Conservation (phyloP, 2,329 filamentous ascomycete species). For the Raffaelea ambrosiae region DNA sequence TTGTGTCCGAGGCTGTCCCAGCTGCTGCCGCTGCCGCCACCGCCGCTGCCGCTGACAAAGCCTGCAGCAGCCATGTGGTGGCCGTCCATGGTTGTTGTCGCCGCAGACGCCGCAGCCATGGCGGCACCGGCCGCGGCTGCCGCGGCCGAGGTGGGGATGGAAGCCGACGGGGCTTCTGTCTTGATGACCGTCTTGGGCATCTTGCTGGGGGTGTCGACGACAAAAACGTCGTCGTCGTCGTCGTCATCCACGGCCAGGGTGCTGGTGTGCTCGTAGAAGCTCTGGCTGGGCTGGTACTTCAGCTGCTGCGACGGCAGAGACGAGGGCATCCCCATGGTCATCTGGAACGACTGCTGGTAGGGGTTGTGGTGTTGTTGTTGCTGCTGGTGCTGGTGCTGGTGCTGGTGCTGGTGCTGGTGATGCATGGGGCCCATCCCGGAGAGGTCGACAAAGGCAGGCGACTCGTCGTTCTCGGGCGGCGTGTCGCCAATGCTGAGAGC, state of each 20-base stretch:
- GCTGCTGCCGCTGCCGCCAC: background rate
- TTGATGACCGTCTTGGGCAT: slow-evolving; percentile 6
- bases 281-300: background rate
- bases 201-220: slow-evolving; percentile 30
- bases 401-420: slow-evolving; percentile 15
- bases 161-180: background rate
- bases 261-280: background rate
- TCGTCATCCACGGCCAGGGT: slow-evolving; percentile 11
- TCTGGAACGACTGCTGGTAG: background rate
- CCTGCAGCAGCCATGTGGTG: background rate
- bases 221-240: slow-evolving; percentile 20
- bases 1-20: no score
- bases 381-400: slow-evolving; percentile 16
- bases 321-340: background rate
- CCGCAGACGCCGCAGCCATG: background rate
- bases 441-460: background rate
- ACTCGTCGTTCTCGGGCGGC: slow-evolving; percentile 7
- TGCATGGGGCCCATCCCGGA: background rate
- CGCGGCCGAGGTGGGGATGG: background rate
- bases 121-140: background rate
- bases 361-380: slow-evolving; percentile 6
- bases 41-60: background rate
- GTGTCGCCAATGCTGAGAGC: slow-evolving; percentile 7
- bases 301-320: no score
- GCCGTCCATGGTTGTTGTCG: background rate